A percentile compares a stretch with the other conserved stretches of the same genome.
phyloP scores from a whole-genome alignment of 2,329 filamentous ascomycete genomes.

The Colletotrichum eleusines region DNA sequence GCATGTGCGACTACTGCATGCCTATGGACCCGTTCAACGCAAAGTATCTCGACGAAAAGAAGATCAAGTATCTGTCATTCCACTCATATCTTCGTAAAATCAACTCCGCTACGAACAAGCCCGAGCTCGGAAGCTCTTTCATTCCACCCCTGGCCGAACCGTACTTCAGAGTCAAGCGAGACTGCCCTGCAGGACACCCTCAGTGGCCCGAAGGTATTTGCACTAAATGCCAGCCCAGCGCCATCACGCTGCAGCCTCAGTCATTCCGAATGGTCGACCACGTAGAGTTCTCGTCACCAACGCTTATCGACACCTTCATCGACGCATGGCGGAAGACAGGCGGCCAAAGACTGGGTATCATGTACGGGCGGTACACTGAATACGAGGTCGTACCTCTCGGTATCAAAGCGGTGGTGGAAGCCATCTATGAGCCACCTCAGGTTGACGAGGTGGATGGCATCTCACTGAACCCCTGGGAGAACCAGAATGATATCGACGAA shows the following conservation, averaged over 20 bases:
- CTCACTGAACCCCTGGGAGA: conserved; percentile 85
- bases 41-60: conserved; percentile 92
- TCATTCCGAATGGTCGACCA: conserved; percentile 97
- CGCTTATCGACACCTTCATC: conserved; percentile 89
- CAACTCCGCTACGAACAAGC: conserved; percentile 96
- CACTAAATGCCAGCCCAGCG: conserved; percentile 97
- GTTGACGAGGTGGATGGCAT: conserved; percentile 90
- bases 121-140: conserved; percentile 92
- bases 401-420: conserved; percentile 94
- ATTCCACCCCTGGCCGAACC: conserved; percentile 96
- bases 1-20: conserved; percentile 99
- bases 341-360: conserved; percentile 84
- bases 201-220: conserved; percentile 97
- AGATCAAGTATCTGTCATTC: conserved; percentile 98
- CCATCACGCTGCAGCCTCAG: conserved; percentile 94
- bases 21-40: conserved; percentile 93
- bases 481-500: conserved; percentile 84
- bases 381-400: conserved; percentile 94
- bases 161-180: conserved; percentile 87
- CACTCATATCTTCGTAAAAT: conserved; percentile 95
- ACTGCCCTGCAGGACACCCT: conserved; percentile 94
- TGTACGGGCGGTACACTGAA: conserved; percentile 92
- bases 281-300: conserved; percentile 90
- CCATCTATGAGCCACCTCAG: conserved; percentile 96
- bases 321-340: conserved; percentile 93